These are phyloP conservation scores for Solanum hybrid DNA, from an alignment of 305 asterid genomes.

Conservation along the genomic window DNA sequence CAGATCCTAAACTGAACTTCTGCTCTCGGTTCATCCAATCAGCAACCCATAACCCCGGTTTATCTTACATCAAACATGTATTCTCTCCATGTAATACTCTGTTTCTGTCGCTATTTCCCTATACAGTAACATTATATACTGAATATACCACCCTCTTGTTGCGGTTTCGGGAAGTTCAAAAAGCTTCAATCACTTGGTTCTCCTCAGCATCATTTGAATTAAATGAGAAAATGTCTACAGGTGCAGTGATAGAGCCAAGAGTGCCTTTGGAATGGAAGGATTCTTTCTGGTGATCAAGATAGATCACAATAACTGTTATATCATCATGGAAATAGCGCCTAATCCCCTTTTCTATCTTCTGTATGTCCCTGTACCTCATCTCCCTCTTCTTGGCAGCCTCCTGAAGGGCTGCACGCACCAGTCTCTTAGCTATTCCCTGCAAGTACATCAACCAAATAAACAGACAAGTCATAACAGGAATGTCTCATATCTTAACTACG, in stretches of 20 bases:
- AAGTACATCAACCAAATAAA: constrained; percentile 11
- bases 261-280: constrained; percentile 21
- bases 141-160: not conserved
- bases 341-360: constrained; percentile 73
- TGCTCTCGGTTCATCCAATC: not conserved
- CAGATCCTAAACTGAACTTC: constrained; percentile 5
- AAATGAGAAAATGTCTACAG: constrained; percentile 61
- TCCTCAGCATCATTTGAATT: constrained; percentile 43
- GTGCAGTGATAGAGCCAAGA: constrained; percentile 44
- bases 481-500: not conserved
- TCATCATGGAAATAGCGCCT: constrained; percentile 94
- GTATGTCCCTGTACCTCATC: constrained; percentile 61
- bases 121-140: not conserved
- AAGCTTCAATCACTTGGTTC: constrained; percentile 23
- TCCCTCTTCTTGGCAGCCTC: constrained; percentile 94
- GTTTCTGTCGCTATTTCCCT: not conserved
- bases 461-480: not conserved
- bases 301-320: constrained; percentile 73
- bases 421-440: constrained; percentile 93
- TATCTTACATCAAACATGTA: not conserved
- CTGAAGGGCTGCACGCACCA: constrained; percentile 69
- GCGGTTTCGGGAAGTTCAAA: constrained; percentile 11
- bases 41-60: not conserved
- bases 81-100: not conserved
- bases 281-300: constrained; percentile 47